Conservation (phyloP, 192 early-diverging fungal genomes). For the Podila epigama region DNA sequence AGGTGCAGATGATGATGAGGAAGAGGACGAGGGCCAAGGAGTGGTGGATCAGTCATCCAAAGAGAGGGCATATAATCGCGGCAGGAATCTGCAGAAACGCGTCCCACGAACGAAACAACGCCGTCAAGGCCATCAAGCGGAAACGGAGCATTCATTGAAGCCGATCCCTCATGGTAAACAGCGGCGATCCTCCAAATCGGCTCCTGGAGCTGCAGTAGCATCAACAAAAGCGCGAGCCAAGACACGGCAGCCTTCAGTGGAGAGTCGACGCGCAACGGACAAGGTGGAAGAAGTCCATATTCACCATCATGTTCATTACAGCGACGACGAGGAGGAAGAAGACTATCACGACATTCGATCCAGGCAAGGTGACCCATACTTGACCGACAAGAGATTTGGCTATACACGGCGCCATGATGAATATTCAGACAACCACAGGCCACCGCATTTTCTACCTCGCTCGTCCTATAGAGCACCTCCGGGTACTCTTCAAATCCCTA, state of each 20-base stretch:
- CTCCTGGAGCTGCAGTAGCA: neutral
- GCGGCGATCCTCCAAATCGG: neutral
- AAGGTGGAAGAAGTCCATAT: conserved; percentile 40
- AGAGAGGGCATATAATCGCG: too few species aligned
- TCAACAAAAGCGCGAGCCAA: conserved; percentile 6
- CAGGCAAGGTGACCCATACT: neutral
- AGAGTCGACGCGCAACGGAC: conserved; percentile 1
- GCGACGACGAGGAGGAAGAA: neutral
- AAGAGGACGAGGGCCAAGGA: too few species aligned
- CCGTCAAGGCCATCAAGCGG: neutral
- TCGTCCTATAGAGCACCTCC: neutral
- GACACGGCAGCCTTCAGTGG: neutral
- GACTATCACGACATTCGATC: neutral
- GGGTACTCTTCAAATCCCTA: neutral
- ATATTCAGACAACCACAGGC: neutral
- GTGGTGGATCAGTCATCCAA: too few species aligned
- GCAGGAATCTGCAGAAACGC: neutral
- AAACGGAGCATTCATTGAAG: neutral
- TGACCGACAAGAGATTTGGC: neutral
- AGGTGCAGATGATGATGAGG: too few species aligned
- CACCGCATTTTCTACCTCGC: neutral
- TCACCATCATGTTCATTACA: conserved; percentile 33
- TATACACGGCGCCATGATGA: neutral
- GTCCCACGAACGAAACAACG: neutral
- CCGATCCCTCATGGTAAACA: neutral